Evolutionary conservation across 257 asterid genomes (phyloP).

Genomic region (Striga asiatica): DNA sequence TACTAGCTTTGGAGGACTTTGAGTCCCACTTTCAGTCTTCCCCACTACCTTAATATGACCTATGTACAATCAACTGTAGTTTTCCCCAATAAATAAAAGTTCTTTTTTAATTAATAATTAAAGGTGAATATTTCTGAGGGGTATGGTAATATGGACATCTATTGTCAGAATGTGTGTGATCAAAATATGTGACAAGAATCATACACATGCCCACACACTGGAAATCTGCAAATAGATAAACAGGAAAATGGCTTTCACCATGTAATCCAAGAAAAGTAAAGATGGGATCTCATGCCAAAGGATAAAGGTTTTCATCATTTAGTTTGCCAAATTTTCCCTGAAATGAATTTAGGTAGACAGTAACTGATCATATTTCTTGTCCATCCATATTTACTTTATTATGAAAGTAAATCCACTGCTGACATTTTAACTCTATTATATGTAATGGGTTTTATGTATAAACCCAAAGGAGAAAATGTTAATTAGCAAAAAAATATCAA

Average conservation of each 20-base stretch:
- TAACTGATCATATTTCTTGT: no score
- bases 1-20: constrained; percentile 23
- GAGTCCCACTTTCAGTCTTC: constrained; percentile 21
- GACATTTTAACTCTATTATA: no score
- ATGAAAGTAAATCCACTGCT: no score
- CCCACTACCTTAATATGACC: constrained; percentile 4
- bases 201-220: constrained; percentile 10
- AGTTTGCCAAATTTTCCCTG: not conserved
- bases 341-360: not conserved
- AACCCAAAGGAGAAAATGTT: no score
- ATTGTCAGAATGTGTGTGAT: not conserved
- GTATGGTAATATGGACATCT: not conserved
- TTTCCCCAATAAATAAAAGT: not conserved
- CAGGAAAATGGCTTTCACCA: constrained; percentile 17
- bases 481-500: no score
- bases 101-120: not conserved
- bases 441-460: no score
- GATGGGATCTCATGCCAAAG: constrained; percentile 19
- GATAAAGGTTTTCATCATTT: not conserved
- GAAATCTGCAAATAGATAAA: not conserved
- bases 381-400: no score
- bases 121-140: not conserved
- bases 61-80: not conserved
- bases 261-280: constrained; percentile 18
- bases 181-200: not conserved